Evolutionary conservation across 768 basidiomycete genomes (phyloP).

Genomic region (Boletus sp.): DNA sequence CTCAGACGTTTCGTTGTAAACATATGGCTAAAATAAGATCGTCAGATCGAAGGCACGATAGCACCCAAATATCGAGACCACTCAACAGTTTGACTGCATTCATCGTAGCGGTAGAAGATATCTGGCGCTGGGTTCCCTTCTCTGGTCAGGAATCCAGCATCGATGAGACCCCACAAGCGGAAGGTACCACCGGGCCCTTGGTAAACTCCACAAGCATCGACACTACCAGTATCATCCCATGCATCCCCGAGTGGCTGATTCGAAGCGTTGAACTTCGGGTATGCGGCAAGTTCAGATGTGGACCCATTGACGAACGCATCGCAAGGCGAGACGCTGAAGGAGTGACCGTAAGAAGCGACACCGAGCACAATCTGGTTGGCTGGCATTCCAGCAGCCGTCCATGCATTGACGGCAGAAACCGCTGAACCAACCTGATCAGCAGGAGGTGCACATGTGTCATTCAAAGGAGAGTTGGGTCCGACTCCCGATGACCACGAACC

Average conservation of each 20-base stretch:
- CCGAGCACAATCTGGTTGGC: slow-evolving; percentile 68
- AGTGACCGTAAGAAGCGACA: slow-evolving; percentile 79
- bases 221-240: slow-evolving; percentile 48
- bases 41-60: not conserved
- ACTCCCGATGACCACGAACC: slow-evolving; percentile 50
- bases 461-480: slow-evolving; percentile 80
- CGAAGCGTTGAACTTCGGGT: slow-evolving; percentile 46
- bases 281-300: slow-evolving; percentile 38
- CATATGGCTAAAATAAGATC: slow-evolving; percentile 49
- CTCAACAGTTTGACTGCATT: slow-evolving; percentile 70
- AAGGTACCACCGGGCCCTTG: slow-evolving; percentile 50
- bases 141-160: slow-evolving; percentile 48
- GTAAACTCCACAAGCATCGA: slow-evolving; percentile 53
- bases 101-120: slow-evolving; percentile 55
- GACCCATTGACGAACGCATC: slow-evolving; percentile 37
- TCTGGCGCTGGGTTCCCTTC: slow-evolving; percentile 34
- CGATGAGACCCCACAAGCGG: slow-evolving; percentile 58
- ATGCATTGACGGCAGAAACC: slow-evolving; percentile 62
- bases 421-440: slow-evolving; percentile 70
- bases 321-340: slow-evolving; percentile 45
- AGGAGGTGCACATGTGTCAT: slow-evolving; percentile 66
- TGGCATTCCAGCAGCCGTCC: slow-evolving; percentile 78
- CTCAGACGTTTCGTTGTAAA: slow-evolving; percentile 54
- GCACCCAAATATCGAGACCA: not conserved
- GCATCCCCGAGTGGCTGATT: slow-evolving; percentile 50